A percentile compares a stretch with the other conserved stretches of the same genome.
Conservation (phyloP, 768 basidiomycete species). For the Tulasnella sp. region DNA sequence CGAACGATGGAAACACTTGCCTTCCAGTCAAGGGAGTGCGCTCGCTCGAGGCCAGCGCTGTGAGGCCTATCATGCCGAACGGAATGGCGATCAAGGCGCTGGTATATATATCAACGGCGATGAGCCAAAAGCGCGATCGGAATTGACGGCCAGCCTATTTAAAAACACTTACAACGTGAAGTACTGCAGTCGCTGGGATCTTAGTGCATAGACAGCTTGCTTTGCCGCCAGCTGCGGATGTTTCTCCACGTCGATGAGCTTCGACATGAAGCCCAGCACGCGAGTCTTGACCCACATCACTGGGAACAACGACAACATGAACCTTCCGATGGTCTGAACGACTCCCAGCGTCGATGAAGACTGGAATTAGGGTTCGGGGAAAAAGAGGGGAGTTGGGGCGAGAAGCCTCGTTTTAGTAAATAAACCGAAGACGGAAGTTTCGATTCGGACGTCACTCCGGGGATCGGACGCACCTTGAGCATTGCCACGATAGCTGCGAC, state of each 20-base stretch:
- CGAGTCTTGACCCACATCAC: constrained; percentile 64
- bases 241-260: constrained; percentile 49
- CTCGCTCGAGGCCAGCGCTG: constrained; percentile 73
- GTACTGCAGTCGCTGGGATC: constrained; percentile 18
- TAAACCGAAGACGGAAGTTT: constrained; percentile 3
- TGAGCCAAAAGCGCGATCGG: neutral
- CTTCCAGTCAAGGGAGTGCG: constrained; percentile 84
- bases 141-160: neutral
- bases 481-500: constrained; percentile 56
- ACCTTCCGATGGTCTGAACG: constrained; percentile 68
- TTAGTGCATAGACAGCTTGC: constrained; percentile 4
- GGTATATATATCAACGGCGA: constrained; percentile 42
- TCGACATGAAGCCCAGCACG: constrained; percentile 48
- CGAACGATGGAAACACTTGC: constrained; percentile 50
- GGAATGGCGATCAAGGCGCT: constrained; percentile 64
- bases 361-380: constrained; percentile 46
- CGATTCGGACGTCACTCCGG: neutral
- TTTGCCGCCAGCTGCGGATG: constrained; percentile 14
- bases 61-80: constrained; percentile 62
- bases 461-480: constrained; percentile 58
- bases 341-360: constrained; percentile 72
- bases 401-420: constrained; percentile 16
- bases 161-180: constrained; percentile 18
- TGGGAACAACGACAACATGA: constrained; percentile 77
- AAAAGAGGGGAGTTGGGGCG: neutral